Percentiles rank a stretch among this genome's conserved stretches.
Conservation (phyloP, 75 land plant species). For the Larix kaempferi region DNA sequence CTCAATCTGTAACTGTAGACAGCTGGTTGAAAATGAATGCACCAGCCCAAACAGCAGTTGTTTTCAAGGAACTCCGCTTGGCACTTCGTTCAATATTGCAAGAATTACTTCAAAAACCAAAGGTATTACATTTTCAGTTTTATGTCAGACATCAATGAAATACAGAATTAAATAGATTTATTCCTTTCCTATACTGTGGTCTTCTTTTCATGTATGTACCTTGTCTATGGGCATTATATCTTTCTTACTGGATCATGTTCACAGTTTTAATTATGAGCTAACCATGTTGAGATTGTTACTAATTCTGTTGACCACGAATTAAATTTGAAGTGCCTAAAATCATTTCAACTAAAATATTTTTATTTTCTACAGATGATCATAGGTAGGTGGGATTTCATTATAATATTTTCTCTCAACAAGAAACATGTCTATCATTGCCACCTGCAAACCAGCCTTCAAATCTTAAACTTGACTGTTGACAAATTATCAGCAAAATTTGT, state of each 20-base stretch:
- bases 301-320: background rate
- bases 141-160: background rate
- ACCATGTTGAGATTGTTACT: no score
- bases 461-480: background rate
- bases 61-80: conserved; percentile 81
- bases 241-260: background rate
- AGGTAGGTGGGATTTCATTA: background rate
- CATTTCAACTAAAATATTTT: background rate
- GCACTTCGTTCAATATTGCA: conserved; percentile 68
- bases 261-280: no score
- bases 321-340: background rate
- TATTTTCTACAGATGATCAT: background rate
- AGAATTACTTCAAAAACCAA: conserved; percentile 67
- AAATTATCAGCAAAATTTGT: background rate
- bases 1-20: conserved; percentile 70
- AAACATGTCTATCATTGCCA: background rate
- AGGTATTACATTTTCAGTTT: conserved; percentile 43
- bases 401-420: background rate
- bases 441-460: background rate
- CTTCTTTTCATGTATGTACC: background rate
- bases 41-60: conserved; percentile 88
- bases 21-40: conserved; percentile 83
- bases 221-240: background rate
- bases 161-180: background rate
- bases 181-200: background rate